Base-by-base conservation (phyloP, 2,329 filamentous ascomycete species). In the Fusarium sp. region DNA sequence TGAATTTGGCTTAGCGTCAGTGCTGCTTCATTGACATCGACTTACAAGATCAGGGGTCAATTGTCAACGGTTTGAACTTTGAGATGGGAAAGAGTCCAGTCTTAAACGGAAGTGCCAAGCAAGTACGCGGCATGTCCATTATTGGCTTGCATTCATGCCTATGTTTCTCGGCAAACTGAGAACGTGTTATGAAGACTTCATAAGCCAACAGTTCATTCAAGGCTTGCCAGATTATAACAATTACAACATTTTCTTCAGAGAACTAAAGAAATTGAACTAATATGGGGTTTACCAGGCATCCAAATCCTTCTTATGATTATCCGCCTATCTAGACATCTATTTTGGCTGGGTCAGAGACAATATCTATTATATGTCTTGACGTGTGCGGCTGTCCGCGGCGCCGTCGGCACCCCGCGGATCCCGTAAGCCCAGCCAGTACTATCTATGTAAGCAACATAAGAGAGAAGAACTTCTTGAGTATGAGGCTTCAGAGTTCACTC, bases 361-460 rank as follows among this genome's bases (percentile, higher is more conserved):
- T 8, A 51, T 51, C 17, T 46, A 16, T n/a, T 31, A 4, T 29
- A 29, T 51, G 17, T 51, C 44, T 49, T 17, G 5, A 49, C 24
- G 16, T 29, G 16, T 10, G 24, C 46, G 59, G 36, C 8, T 58
- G 36, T 62, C 67, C 71, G 71, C 67, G 71, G 71, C 17, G 20
- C 20, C 22, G 71, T 11, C 62, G 67, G 58, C 9, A 22, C n/a
- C 27, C 71, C 71, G 71, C 71, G 71, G 71, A 46, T 27, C 5
- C 71, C 71, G 71, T 35, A 31, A 51, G 20, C n/a, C 42, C 66
- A 27, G 16, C 9, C 24, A 22, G 6, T 14, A 12, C 24, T 11
- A 6, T 49, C 24, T 11, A 6, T 49, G 16, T 29, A 49, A 29
- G 16, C 24, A 51, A 5, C 46, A 51, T 29, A 67, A 73, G 46